Evolutionary conservation across 2,329 filamentous ascomycete genomes (phyloP).

Genomic region (Cladobotryum mycophilum): DNA sequence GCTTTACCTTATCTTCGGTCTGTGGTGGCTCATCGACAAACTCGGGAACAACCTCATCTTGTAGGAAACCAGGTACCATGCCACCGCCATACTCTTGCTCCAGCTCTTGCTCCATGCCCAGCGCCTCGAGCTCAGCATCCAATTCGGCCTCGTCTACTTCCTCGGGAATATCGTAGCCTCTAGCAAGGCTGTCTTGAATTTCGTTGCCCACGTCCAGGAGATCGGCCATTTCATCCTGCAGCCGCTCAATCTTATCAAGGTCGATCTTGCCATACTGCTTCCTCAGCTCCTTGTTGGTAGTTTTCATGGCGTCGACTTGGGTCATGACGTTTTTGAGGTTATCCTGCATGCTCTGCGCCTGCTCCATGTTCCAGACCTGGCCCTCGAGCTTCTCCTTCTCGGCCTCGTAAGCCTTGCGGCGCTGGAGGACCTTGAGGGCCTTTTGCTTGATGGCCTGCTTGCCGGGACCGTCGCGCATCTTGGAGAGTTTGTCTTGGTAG

Average conservation of each 20-base stretch:
- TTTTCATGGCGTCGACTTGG: conserved; percentile 95
- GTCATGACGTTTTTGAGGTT: conserved; percentile 98
- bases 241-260: conserved; percentile 91
- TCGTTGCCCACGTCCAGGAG: conserved; percentile 96
- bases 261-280: conserved; percentile 97
- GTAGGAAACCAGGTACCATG: conserved; percentile 76
- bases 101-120: conserved; percentile 90
- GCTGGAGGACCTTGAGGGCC: conserved; percentile 87
- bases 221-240: conserved; percentile 99
- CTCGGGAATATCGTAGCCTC: conserved; percentile 91
- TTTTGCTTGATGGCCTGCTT: conserved; percentile 92
- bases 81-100: conserved; percentile 57
- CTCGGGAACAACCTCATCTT: conserved; percentile 77
- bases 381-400: conserved; percentile 90
- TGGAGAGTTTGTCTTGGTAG: conserved; percentile 80
- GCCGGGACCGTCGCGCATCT: conserved; percentile 93
- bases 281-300: conserved; percentile 84
- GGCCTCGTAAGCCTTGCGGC: conserved; percentile 87
- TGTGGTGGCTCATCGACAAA: conserved; percentile 91
- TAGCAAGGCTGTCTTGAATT: conserved; percentile 87
- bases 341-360: conserved; percentile 96
- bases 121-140: conserved; percentile 90
- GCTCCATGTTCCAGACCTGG: conserved; percentile 99
- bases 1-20: conserved; percentile 68
- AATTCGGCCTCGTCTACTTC: conserved; percentile 95